A percentile compares a stretch with the other conserved stretches of the same genome.
Conservation (phyloP, 768 basidiomycete genomes). For the Dentipellis sp. region DNA sequence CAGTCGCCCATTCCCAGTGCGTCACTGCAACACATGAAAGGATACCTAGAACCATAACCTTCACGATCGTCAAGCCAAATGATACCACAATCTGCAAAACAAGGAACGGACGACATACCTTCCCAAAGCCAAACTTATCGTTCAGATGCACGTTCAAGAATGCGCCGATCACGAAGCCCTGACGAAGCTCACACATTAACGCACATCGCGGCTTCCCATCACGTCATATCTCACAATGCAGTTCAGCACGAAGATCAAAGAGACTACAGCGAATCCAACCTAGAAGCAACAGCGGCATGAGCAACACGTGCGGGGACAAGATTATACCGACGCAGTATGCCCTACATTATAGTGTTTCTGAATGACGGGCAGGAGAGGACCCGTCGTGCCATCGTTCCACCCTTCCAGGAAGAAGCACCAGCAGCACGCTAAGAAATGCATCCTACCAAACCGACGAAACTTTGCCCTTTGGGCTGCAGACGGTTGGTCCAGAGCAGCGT, state of each 20-base stretch:
- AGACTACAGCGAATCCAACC: conserved; percentile 11
- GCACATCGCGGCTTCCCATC: too few relatives aligned
- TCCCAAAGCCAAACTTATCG: conserved; percentile 33
- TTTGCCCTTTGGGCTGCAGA: neutral
- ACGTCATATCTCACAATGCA: conserved; percentile 4
- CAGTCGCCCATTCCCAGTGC: too few relatives aligned
- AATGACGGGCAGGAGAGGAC: conserved; percentile 11
- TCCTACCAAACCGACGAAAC: neutral
- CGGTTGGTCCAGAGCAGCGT: neutral
- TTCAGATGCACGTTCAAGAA: conserved; percentile 30
- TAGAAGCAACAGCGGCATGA: neutral
- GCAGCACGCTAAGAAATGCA: conserved; percentile 7
- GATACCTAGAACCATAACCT: neutral
- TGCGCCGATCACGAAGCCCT: conserved; percentile 35
- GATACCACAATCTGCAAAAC: neutral
- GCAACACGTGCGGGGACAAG: neutral
- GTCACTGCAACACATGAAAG: too few relatives aligned
- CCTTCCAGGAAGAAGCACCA: conserved; percentile 8
- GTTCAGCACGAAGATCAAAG: conserved; percentile 12
- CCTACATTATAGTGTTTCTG: conserved; percentile 9
- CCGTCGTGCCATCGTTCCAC: conserved; percentile 7
- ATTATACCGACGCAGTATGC: neutral
- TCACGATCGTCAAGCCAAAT: neutral
- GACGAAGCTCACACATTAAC: neutral
- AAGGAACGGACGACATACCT: conserved; percentile 20